A percentile compares a stretch with the other conserved stretches of the same genome.
Conservation (phyloP, 192 early-diverging fungal species). For the Dissophora ornata region DNA sequence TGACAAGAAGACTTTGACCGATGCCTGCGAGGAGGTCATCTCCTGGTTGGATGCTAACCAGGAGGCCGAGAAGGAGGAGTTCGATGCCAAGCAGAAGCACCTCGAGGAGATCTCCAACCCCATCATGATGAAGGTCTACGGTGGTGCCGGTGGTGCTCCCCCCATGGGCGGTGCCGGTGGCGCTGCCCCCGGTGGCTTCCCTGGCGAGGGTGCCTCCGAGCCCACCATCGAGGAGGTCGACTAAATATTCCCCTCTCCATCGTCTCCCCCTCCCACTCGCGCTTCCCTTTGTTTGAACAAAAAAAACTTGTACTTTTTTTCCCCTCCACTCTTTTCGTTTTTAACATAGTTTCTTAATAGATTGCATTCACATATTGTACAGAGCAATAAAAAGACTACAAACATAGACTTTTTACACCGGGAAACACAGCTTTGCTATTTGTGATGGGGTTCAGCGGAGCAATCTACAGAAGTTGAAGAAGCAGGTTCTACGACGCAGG, state of each 20-base stretch:
- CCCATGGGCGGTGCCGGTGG: conserved; percentile 74
- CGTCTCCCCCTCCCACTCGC: background rate
- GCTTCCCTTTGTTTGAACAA: conserved; percentile 7
- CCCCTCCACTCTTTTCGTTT: conserved; percentile 17
- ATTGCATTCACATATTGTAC: conserved; percentile 34
- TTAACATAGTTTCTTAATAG: conserved; percentile 8
- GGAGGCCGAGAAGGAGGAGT: conserved; percentile 99
- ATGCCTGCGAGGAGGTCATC: conserved; percentile 90
- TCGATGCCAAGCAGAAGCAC: conserved; percentile 93
- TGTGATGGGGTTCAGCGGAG: no score
- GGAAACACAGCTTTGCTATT: no score
- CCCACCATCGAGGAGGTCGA: conserved; percentile 83
- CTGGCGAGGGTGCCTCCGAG: conserved; percentile 65
- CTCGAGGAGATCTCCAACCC: conserved; percentile 95
- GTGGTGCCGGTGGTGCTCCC: conserved; percentile 75
- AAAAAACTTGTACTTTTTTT: conserved; percentile 30
- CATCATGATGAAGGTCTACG: conserved; percentile 97
- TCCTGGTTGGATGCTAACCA: conserved; percentile 94
- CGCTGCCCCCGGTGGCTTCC: conserved; percentile 86
- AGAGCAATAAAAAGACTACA: conserved; percentile 19
- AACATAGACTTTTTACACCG: background rate
- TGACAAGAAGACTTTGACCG: conserved; percentile 91
- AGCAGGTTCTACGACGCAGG: no score
- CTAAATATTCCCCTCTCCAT: conserved; percentile 56
- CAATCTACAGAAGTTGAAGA: no score